A percentile compares a stretch with the other conserved stretches of the same genome.
phyloP scores from a whole-genome alignment of 768 basidiomycete species.

The Sporobolomyces phaffii region DNA sequence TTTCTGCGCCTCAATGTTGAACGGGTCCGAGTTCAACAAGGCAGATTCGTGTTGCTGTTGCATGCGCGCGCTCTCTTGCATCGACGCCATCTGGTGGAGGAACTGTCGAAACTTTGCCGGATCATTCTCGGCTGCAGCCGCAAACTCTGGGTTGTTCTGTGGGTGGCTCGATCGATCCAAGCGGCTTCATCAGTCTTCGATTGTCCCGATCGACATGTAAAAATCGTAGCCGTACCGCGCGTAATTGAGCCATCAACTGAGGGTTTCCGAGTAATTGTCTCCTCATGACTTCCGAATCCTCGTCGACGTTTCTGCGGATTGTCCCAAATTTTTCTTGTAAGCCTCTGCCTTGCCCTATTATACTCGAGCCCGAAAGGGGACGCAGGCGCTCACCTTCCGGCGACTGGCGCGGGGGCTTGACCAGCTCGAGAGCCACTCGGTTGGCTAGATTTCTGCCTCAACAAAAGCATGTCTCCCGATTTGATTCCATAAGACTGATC shows the following conservation, averaged over 20 bases:
- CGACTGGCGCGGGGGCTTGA: slow-evolving; percentile 46
- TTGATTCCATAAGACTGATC: slow-evolving; percentile 55
- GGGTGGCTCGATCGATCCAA: slow-evolving; percentile 3
- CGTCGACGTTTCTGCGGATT: slow-evolving; percentile 57
- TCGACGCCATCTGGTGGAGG: slow-evolving; percentile 49
- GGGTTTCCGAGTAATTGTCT: slow-evolving; percentile 82
- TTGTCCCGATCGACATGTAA: background rate
- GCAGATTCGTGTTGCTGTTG: slow-evolving; percentile 54
- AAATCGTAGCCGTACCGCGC: slow-evolving; percentile 53
- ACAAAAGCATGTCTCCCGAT: slow-evolving; percentile 60
- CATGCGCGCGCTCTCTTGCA: slow-evolving; percentile 50
- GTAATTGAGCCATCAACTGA: slow-evolving; percentile 65
- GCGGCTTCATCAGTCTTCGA: background rate
- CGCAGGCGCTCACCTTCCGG: slow-evolving; percentile 51
- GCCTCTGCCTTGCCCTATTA: too few species aligned
- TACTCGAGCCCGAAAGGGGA: too few species aligned
- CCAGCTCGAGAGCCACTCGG: background rate
- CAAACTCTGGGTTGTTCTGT: slow-evolving; percentile 76
- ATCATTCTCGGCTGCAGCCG: slow-evolving; percentile 61
- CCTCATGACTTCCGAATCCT: slow-evolving; percentile 85
- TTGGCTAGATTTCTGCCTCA: slow-evolving; percentile 55
- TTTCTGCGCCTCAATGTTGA: slow-evolving; percentile 81
- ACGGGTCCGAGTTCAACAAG: slow-evolving; percentile 77
- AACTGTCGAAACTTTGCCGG: slow-evolving; percentile 71
- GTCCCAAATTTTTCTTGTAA: background rate